Evolutionary conservation across 2,329 filamentous ascomycete genomes (phyloP).

Genomic region (Aspergillus calidoustus): DNA sequence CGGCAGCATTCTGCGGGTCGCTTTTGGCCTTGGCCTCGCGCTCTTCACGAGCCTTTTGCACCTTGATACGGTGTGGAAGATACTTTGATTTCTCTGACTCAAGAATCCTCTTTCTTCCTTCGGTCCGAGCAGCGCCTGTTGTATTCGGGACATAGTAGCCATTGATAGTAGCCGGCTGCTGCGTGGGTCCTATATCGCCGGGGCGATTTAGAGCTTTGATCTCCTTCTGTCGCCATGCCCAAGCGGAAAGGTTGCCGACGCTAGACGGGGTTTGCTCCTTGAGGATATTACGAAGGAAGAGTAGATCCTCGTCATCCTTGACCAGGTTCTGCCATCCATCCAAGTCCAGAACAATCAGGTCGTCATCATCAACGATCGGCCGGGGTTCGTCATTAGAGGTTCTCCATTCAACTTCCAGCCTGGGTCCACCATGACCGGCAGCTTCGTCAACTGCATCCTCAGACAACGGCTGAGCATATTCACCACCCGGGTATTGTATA

Average conservation of each 20-base stretch:
- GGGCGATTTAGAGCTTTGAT: conserved; percentile 70
- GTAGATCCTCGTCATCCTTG: conserved; percentile 71
- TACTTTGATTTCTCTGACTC: conserved; percentile 99
- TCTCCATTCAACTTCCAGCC: conserved; percentile 62
- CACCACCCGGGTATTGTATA: conserved; percentile 22
- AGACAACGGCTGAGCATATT: conserved; percentile 14
- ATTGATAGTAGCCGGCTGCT: conserved; percentile 59
- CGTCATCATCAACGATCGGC: conserved; percentile 69
- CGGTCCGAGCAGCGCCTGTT: conserved; percentile 85
- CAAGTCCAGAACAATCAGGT: conserved; percentile 66
- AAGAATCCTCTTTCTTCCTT: conserved; percentile 92
- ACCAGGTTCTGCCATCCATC: conserved; percentile 71
- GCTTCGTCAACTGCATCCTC: conserved; percentile 33
- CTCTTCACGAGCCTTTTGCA: conserved; percentile 88
- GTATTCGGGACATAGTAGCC: conserved; percentile 83
- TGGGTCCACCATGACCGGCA: conserved; percentile 41
- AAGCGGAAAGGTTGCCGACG: conserved; percentile 63
- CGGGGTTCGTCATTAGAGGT: conserved; percentile 64
- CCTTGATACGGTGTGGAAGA: conserved; percentile 94
- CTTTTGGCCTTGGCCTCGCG: conserved; percentile 74
- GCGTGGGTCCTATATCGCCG: conserved; percentile 59
- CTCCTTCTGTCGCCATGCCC: conserved; percentile 74
- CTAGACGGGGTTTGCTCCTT: conserved; percentile 51
- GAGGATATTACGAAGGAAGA: conserved; percentile 59
- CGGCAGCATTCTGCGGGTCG: conserved; percentile 67